Conservation (phyloP, 2,329 filamentous ascomycete genomes). For the Fusarium dimerum region DNA sequence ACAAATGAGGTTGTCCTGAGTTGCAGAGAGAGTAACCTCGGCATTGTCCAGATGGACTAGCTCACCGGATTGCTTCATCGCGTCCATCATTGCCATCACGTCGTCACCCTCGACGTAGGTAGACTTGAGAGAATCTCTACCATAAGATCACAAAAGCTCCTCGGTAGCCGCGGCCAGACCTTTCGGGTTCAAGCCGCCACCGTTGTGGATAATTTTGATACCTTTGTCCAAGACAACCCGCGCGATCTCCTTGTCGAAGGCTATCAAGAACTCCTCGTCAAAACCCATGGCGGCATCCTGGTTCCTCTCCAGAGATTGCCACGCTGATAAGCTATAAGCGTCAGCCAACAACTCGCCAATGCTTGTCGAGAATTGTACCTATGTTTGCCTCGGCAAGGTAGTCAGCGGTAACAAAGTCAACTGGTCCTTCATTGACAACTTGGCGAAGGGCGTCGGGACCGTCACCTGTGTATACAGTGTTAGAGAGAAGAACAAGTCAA, state of each 20-base stretch:
- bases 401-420: constrained; percentile 38
- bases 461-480: too few species aligned
- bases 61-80: constrained; percentile 8
- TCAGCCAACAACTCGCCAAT: too few species aligned
- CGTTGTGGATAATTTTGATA: constrained; percentile 58
- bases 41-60: constrained; percentile 22
- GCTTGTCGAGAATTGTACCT: too few species aligned
- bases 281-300: constrained; percentile 30
- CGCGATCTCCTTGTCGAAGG: constrained; percentile 31
- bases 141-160: constrained; percentile 18
- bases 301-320: constrained; percentile 38
- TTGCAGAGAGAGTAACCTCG: too few species aligned
- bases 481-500: too few species aligned
- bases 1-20: constrained; percentile 3
- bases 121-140: constrained; percentile 33
- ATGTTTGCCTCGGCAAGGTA: constrained; percentile 49
- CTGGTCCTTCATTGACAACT: too few species aligned
- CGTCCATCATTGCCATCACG: constrained; percentile 34
- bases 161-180: constrained; percentile 49
- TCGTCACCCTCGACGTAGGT: constrained; percentile 43
- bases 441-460: too few species aligned
- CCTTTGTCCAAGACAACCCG: constrained; percentile 40
- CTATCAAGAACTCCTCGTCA: constrained; percentile 36
- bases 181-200: constrained; percentile 55
- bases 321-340: too few species aligned